These are phyloP conservation scores for Lasiodiplodia citricola DNA, from an alignment of 2,329 filamentous ascomycete genomes.

Conservation along the genomic window DNA sequence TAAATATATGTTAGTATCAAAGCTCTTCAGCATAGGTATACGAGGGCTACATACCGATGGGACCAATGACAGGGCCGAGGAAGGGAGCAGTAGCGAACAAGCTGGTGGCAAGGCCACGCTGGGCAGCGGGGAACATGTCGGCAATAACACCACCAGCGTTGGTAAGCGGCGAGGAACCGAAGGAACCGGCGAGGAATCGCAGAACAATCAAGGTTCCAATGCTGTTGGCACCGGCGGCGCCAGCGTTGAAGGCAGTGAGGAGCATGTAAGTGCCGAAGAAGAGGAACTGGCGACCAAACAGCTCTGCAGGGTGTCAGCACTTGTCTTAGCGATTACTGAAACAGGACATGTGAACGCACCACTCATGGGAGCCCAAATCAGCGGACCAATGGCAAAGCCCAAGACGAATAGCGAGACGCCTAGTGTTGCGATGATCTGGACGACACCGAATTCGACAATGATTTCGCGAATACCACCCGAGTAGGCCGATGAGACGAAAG, in stretches of 20 bases:
- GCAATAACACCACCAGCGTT: conserved; percentile 55
- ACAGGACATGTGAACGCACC: conserved; percentile 12
- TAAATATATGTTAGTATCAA: background rate
- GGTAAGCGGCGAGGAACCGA: conserved; percentile 51
- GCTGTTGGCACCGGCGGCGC: conserved; percentile 50
- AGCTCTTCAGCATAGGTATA: background rate
- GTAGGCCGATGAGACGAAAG: conserved; percentile 73
- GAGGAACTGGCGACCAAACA: conserved; percentile 57
- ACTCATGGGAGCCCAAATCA: conserved; percentile 65
- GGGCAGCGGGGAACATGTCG: conserved; percentile 50
- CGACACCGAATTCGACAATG: conserved; percentile 59
- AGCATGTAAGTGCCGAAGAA: conserved; percentile 44
- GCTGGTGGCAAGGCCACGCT: conserved; percentile 31
- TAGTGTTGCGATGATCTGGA: conserved; percentile 61
- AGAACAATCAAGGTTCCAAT: conserved; percentile 53
- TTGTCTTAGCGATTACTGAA: background rate
- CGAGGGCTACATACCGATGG: conserved; percentile 22
- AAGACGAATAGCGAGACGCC: conserved; percentile 69
- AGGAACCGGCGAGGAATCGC: conserved; percentile 52
- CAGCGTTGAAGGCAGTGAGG: conserved; percentile 49
- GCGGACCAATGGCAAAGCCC: conserved; percentile 62
- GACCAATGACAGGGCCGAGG: conserved; percentile 32
- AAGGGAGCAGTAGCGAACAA: conserved; percentile 31
- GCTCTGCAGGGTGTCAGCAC: conserved; percentile 47
- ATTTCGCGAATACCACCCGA: conserved; percentile 63